Percentiles rank a stretch among this genome's conserved stretches.
These are phyloP conservation scores for Lineolata rhizophorae DNA, from an alignment of 495 filamentous ascomycete species.

Conservation along the genomic window DNA sequence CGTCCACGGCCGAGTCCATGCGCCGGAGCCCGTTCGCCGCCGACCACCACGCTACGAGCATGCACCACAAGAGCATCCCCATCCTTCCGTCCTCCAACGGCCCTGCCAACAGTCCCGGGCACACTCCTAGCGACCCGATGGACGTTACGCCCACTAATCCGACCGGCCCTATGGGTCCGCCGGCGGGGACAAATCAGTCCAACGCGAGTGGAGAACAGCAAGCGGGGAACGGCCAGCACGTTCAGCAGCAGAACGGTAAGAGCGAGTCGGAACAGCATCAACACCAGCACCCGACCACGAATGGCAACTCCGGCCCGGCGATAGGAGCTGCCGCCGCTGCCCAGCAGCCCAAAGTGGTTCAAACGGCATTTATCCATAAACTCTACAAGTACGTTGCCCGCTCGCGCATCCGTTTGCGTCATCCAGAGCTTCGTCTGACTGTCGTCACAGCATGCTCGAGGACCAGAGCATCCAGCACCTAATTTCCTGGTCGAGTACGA, in stretches of 20 bases:
- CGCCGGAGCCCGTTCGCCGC: slow-evolving; percentile 1
- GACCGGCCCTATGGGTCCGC: background rate
- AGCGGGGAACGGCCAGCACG: background rate
- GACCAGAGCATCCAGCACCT: slow-evolving; percentile 80
- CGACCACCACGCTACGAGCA: background rate
- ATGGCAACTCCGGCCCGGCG: slow-evolving; percentile 10
- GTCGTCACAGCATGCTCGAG: slow-evolving; percentile 72
- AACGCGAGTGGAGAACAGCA: background rate
- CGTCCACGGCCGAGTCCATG: slow-evolving; percentile 1
- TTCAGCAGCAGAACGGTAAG: background rate
- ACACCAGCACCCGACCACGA: slow-evolving; percentile 2
- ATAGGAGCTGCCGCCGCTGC: slow-evolving; percentile 60
- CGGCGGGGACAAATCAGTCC: background rate
- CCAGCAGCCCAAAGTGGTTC: slow-evolving; percentile 91
- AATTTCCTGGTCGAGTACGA: slow-evolving; percentile 83
- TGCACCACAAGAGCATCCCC: slow-evolving; percentile 1
- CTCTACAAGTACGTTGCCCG: slow-evolving; percentile 66
- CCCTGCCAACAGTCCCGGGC: background rate
- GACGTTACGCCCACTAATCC: slow-evolving; percentile 2
- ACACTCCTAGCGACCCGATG: background rate
- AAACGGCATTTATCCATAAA: slow-evolving; percentile 99
- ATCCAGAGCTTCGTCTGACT: slow-evolving; percentile 18
- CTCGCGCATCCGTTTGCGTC: background rate
- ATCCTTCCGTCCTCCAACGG: background rate
- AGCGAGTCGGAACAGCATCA: background rate